Evolutionary conservation across 139 green algal species (phyloP).

Genomic region (Diplosphaera chodatii): DNA sequence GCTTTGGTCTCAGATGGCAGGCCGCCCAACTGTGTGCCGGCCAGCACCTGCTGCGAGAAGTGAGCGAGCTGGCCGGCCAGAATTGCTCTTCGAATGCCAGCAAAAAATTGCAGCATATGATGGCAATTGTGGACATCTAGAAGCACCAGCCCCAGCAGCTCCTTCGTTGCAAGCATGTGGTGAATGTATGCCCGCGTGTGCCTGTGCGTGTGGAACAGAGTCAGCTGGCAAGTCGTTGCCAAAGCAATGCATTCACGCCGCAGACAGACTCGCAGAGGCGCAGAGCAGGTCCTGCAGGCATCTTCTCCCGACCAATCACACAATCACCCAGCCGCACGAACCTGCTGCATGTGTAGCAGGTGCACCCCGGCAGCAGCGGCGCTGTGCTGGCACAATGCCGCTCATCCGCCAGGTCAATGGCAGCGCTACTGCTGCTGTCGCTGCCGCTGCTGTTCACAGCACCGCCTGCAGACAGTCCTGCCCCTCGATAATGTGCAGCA

Average conservation of each 20-base stretch:
- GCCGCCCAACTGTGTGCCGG: too few relatives aligned
- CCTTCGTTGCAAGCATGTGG: slow-evolving; percentile 67
- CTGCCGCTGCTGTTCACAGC: background rate
- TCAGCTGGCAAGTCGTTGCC: background rate
- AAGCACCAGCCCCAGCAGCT: slow-evolving; percentile 71
- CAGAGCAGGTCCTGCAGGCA: too few relatives aligned
- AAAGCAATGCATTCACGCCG: too few relatives aligned
- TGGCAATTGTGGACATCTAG: slow-evolving; percentile 70
- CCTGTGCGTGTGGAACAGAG: background rate
- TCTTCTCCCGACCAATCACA: too few relatives aligned
- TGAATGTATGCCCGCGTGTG: slow-evolving; percentile 71
- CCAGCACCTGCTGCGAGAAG: slow-evolving; percentile 33
- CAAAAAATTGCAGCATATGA: slow-evolving; percentile 55
- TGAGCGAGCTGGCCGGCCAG: slow-evolving; percentile 25
- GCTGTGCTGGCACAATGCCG: background rate
- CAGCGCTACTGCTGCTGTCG: background rate
- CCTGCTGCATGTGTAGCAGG: slow-evolving; percentile 53
- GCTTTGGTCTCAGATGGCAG: background rate
- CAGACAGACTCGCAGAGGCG: too few relatives aligned
- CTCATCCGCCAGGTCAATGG: background rate
- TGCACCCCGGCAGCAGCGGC: slow-evolving; percentile 53
- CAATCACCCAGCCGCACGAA: too few relatives aligned
- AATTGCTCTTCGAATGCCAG: slow-evolving; percentile 32
- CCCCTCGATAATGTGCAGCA: too few relatives aligned
- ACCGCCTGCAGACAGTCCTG: too few relatives aligned